Conservation (phyloP, 1,284 basidiomycete genomes). For the Inonotus hispidus region DNA sequence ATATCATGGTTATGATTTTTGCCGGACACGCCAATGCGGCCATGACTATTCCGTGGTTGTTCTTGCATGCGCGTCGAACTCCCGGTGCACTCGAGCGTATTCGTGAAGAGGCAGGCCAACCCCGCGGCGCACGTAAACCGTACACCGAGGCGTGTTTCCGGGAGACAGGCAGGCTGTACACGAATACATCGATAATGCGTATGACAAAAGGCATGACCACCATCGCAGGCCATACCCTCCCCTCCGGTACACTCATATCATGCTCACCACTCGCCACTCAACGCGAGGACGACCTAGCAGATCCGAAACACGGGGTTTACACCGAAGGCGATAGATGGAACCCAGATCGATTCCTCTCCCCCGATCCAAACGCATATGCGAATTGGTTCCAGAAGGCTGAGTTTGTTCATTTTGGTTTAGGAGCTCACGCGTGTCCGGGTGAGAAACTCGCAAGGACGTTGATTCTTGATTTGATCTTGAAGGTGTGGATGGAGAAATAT, state of each 20-base stretch:
- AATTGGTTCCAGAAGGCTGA: conserved; percentile 14
- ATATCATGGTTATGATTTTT: conserved; percentile 12
- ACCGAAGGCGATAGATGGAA: background rate
- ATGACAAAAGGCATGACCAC: background rate
- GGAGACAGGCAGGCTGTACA: conserved; percentile 16
- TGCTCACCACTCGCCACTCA: conserved; percentile 15
- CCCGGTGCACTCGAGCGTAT: conserved; percentile 12
- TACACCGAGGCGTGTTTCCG: conserved; percentile 16
- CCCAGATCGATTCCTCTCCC: conserved; percentile 11
- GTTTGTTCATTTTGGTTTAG: conserved; percentile 17
- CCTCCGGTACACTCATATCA: conserved; percentile 8
- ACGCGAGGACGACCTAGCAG: background rate
- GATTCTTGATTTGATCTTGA: conserved; percentile 11
- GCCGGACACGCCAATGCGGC: conserved; percentile 16
- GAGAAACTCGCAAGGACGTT: conserved; percentile 13
- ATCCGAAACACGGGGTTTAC: background rate
- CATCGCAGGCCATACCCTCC: conserved; percentile 1
- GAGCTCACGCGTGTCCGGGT: conserved; percentile 12
- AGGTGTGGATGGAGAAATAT: conserved; percentile 14
- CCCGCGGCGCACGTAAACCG: conserved; percentile 2
- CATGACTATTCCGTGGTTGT: conserved; percentile 16
- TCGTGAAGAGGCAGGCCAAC: conserved; percentile 3
- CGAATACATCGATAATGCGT: conserved; percentile 14
- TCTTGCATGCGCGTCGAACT: conserved; percentile 12
- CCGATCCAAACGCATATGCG: background rate